These are phyloP conservation scores for Theileria annulata DNA, from an alignment of 169 alveolate genomes.

Conservation along the genomic window DNA sequence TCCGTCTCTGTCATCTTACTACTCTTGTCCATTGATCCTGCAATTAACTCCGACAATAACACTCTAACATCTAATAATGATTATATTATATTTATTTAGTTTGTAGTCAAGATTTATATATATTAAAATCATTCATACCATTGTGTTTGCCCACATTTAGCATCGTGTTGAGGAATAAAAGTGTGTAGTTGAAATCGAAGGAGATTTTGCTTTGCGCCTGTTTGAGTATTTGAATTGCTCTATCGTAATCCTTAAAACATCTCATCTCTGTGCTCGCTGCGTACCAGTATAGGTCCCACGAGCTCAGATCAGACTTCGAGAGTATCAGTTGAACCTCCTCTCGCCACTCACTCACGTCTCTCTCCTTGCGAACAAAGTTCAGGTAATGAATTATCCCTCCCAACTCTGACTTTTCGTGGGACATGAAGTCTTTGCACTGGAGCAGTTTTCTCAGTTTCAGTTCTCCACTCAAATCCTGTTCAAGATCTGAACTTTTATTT, in stretches of 20 bases:
- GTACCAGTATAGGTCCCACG: conserved; percentile 68
- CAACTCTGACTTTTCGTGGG: conserved; percentile 5
- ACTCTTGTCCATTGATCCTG: conserved; percentile 39
- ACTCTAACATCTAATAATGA: conserved; percentile 33
- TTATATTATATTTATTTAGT: neutral
- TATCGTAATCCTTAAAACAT: conserved; percentile 40
- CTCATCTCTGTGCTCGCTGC: conserved; percentile 61
- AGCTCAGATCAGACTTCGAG: conserved; percentile 20
- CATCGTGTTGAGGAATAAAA: conserved; percentile 38
- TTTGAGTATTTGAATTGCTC: conserved; percentile 35
- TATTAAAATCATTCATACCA: neutral
- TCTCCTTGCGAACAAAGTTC: conserved; percentile 51
- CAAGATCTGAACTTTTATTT: conserved; percentile 3
- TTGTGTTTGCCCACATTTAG: conserved; percentile 39
- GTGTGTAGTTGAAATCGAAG: conserved; percentile 56
- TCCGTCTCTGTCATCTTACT: conserved; percentile 38
- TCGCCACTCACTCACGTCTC: conserved; percentile 37
- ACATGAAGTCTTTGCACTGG: conserved; percentile 20
- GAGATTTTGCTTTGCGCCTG: conserved; percentile 49
- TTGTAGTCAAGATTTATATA: neutral
- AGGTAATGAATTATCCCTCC: conserved; percentile 47
- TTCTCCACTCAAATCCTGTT: conserved; percentile 19
- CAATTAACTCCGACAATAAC: conserved; percentile 31
- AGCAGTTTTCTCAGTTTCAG: conserved; percentile 43
- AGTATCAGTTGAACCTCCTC: conserved; percentile 41